These are phyloP conservation scores for Lignosus rhinocerotis DNA, from an alignment of 1,284 basidiomycete species.

Conservation along the genomic window DNA sequence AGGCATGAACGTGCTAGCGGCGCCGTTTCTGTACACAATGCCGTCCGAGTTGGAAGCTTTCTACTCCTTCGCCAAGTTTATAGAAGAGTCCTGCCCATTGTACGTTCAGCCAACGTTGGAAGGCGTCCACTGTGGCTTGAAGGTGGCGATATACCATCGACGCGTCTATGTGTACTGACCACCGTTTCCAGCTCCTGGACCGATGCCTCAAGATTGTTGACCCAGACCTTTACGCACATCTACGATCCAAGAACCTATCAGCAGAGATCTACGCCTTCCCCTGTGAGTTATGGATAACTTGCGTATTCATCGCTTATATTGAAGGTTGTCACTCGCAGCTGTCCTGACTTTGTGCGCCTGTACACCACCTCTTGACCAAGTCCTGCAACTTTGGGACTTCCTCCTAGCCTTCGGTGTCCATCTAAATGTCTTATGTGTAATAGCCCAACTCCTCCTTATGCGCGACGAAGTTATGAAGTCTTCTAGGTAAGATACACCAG, in stretches of 20 bases:
- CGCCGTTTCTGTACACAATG: conserved; percentile 95
- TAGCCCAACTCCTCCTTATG: conserved; percentile 91
- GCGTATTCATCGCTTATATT: conserved; percentile 3
- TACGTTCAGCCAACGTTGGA: conserved; percentile 96
- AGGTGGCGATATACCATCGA: conserved; percentile 49
- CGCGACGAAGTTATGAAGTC: conserved; percentile 86
- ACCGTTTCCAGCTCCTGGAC: conserved; percentile 76
- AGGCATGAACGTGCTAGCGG: conserved; percentile 98
- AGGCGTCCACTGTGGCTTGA: conserved; percentile 91
- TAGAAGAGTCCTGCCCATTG: conserved; percentile 89
- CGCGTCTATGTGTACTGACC: not conserved
- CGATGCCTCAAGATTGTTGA: conserved; percentile 91
- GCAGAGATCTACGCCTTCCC: conserved; percentile 98
- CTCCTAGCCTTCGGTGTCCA: conserved; percentile 95
- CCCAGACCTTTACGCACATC: conserved; percentile 76
- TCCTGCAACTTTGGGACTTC: conserved; percentile 96
- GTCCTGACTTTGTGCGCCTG: conserved; percentile 95
- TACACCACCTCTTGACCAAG: conserved; percentile 93
- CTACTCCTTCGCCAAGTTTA: conserved; percentile 92
- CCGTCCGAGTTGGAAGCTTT: conserved; percentile 96
- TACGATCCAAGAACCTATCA: conserved; percentile 91
- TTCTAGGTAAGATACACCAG: conserved; percentile 57
- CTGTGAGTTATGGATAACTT: conserved; percentile 53
- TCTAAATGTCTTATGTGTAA: conserved; percentile 93
- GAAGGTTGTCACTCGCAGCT: conserved; percentile 47